Percentiles rank a stretch among this genome's conserved stretches.
Conservation (phyloP, 306 rosid species). For the Dryas octopetala region DNA sequence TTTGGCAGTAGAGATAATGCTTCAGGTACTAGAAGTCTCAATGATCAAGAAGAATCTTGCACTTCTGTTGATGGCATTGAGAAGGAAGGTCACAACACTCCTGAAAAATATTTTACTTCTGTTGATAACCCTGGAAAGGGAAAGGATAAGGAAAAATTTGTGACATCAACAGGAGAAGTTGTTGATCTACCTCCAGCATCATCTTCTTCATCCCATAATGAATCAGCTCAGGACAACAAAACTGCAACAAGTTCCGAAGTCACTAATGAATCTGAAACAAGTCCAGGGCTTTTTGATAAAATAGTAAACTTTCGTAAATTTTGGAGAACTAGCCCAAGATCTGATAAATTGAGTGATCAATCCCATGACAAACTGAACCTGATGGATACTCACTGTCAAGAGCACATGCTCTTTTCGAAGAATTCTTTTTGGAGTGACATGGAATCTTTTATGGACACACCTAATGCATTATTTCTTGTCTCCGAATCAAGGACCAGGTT, state of each 20-base stretch:
- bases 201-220: slow-evolving; percentile 30
- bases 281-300: slow-evolving; percentile 41
- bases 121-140: slow-evolving; percentile 16
- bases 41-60: slow-evolving; percentile 31
- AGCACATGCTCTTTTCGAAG: slow-evolving; percentile 46
- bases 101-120: slow-evolving; percentile 6
- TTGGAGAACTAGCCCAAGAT: slow-evolving; percentile 30
- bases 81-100: slow-evolving; percentile 26
- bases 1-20: slow-evolving; percentile 27
- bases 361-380: slow-evolving; percentile 28
- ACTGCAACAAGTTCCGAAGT: slow-evolving; percentile 32
- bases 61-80: slow-evolving; percentile 28
- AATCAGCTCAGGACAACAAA: slow-evolving; percentile 32
- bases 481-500: slow-evolving; percentile 81
- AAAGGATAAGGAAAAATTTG: slow-evolving; percentile 27
- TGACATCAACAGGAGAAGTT: slow-evolving; percentile 33
- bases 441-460: slow-evolving; percentile 55
- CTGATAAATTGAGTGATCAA: slow-evolving; percentile 31
- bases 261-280: slow-evolving; percentile 16
- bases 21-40: slow-evolving; percentile 30
- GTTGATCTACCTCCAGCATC: slow-evolving; percentile 33
- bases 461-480: slow-evolving; percentile 53
- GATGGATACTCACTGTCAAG: slow-evolving; percentile 22
- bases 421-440: slow-evolving; percentile 66
- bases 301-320: slow-evolving; percentile 48